Conservation (phyloP, 2,329 filamentous ascomycete genomes). For the Waltergamsia citrina region DNA sequence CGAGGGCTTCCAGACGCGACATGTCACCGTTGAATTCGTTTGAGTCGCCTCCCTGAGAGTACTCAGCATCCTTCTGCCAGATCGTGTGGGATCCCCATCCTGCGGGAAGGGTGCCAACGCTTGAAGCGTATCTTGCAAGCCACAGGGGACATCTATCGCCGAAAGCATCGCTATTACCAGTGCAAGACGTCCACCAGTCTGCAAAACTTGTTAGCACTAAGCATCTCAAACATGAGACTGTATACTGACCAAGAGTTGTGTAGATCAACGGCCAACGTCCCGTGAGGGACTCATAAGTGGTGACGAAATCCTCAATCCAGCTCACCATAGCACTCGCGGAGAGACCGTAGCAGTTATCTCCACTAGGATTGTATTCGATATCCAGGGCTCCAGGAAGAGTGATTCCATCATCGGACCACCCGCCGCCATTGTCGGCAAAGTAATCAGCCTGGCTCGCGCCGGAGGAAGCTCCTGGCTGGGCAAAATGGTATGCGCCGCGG, state of each 20-base stretch:
- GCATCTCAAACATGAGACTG: too few species aligned
- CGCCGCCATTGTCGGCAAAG: slow-evolving; percentile 42
- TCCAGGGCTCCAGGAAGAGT: slow-evolving; percentile 49
- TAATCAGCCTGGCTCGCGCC: slow-evolving; percentile 38
- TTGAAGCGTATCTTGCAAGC: slow-evolving; percentile 30
- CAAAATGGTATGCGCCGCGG: slow-evolving; percentile 47
- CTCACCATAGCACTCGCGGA: slow-evolving; percentile 30
- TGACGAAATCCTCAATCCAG: slow-evolving; percentile 42
- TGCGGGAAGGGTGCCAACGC: slow-evolving; percentile 32
- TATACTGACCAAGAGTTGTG: slow-evolving; percentile 22
- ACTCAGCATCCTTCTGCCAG: slow-evolving; percentile 42
- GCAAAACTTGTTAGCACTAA: background rate
- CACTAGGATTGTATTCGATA: slow-evolving; percentile 32
- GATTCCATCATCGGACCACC: slow-evolving; percentile 40
- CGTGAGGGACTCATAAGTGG: slow-evolving; percentile 34
- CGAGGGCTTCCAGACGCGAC: slow-evolving; percentile 3
- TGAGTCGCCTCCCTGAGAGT: slow-evolving; percentile 40
- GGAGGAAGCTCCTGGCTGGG: slow-evolving; percentile 30
- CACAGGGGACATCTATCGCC: slow-evolving; percentile 32
- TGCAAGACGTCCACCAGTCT: slow-evolving; percentile 43
- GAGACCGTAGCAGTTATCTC: slow-evolving; percentile 33
- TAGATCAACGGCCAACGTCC: slow-evolving; percentile 41
- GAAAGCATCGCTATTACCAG: slow-evolving; percentile 37
- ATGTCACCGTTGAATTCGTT: slow-evolving; percentile 38
- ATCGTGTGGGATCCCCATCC: slow-evolving; percentile 43